Percentiles rank a stretch among this genome's conserved stretches.
Conservation (phyloP, 306 rosid species). For the Aeschynomene evenia region DNA sequence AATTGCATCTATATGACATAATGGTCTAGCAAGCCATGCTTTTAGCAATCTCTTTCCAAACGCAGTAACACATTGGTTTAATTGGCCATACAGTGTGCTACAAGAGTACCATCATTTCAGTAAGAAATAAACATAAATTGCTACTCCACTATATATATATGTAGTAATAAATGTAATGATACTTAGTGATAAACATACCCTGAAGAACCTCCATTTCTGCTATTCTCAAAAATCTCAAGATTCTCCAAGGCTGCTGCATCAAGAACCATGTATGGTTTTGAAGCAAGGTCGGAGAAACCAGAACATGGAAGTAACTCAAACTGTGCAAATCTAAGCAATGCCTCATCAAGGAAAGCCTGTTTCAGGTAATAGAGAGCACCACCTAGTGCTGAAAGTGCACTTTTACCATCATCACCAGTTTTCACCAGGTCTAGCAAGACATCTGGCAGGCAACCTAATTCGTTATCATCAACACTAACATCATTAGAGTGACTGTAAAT, state of each 20-base stretch:
- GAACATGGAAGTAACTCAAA: conserved; percentile 81
- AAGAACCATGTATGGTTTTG: conserved; percentile 90
- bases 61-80: conserved; percentile 91
- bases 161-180: neutral
- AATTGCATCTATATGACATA: conserved; percentile 64
- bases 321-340: conserved; percentile 80
- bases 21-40: conserved; percentile 96
- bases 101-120: conserved; percentile 38
- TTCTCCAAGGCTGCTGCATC: conserved; percentile 93
- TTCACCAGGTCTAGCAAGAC: conserved; percentile 65
- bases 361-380: conserved; percentile 87
- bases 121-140: conserved; percentile 24
- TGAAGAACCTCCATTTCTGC: conserved; percentile 79
- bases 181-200: conserved; percentile 61
- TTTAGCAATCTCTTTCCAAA: conserved; percentile 92
- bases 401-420: conserved; percentile 50
- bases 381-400: conserved; percentile 96
- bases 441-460: conserved; percentile 55
- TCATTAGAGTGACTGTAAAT: conserved; percentile 43
- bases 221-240: conserved; percentile 93
- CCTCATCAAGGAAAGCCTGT: conserved; percentile 87
- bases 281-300: conserved; percentile 52
- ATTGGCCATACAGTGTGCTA: conserved; percentile 81
- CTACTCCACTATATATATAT: neutral
- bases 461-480: conserved; percentile 42